A percentile compares a stretch with the other conserved stretches of the same genome.
phyloP scores from a whole-genome alignment of 345 rosid species.

The Ricinus communis region DNA sequence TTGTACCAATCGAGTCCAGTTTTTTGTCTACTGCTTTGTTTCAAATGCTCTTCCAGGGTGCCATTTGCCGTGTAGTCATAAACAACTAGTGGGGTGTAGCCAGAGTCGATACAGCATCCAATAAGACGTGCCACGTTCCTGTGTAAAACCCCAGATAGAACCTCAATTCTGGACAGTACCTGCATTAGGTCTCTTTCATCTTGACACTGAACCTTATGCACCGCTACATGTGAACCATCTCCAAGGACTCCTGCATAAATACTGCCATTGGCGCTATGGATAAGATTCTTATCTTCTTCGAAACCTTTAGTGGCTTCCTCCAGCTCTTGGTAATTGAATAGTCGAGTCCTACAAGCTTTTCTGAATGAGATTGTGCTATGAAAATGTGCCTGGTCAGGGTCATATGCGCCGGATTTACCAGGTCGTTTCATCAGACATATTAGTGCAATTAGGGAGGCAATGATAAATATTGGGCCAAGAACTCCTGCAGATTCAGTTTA shows the following conservation, averaged over 20 bases:
- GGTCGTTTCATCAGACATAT: slow-evolving; percentile 56
- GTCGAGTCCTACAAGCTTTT: slow-evolving; percentile 65
- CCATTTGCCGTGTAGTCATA: slow-evolving; percentile 76
- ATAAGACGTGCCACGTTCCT: slow-evolving; percentile 63
- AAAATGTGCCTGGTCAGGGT: slow-evolving; percentile 36
- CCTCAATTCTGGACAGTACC: slow-evolving; percentile 56
- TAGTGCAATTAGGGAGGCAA: slow-evolving; percentile 52
- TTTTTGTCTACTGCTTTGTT: slow-evolving; percentile 24
- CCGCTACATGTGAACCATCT: slow-evolving; percentile 64
- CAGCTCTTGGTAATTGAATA: slow-evolving; percentile 66
- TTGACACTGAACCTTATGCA: slow-evolving; percentile 61
- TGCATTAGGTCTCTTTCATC: slow-evolving; percentile 57
- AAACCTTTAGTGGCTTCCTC: slow-evolving; percentile 70
- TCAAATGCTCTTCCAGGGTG: slow-evolving; percentile 53
- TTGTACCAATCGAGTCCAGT: slow-evolving; percentile 68
- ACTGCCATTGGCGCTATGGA: slow-evolving; percentile 43
- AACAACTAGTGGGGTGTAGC: slow-evolving; percentile 51
- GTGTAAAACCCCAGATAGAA: slow-evolving; percentile 54
- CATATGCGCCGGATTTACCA: slow-evolving; percentile 30
- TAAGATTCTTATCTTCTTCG: slow-evolving; percentile 52
- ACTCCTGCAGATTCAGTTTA: slow-evolving; percentile 38
- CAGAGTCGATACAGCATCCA: slow-evolving; percentile 67
- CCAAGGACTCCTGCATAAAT: slow-evolving; percentile 55
- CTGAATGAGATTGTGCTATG: slow-evolving; percentile 53
- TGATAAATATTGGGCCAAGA: slow-evolving; percentile 43